Conservation (phyloP, 257 asterid species). For the Euphrasia confusa region DNA sequence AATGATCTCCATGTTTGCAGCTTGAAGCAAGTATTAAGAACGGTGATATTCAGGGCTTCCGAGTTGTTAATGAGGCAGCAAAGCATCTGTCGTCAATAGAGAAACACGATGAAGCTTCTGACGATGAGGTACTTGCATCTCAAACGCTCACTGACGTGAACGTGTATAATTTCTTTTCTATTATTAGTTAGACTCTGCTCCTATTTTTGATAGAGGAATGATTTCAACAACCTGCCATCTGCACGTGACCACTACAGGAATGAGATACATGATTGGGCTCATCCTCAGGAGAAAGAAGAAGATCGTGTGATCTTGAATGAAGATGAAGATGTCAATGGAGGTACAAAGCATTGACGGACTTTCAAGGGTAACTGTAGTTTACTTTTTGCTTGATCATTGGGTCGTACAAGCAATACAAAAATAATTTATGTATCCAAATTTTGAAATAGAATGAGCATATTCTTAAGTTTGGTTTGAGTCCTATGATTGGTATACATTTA, state of each 20-base stretch:
- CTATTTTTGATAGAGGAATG: constrained; percentile 26
- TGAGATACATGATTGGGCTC: constrained; percentile 32
- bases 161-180: background rate
- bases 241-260: constrained; percentile 27
- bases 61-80: constrained; percentile 39
- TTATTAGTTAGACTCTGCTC: constrained; percentile 23
- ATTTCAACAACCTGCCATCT: constrained; percentile 33
- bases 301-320: constrained; percentile 28
- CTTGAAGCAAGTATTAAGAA: constrained; percentile 65
- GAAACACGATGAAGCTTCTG: constrained; percentile 29
- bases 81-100: constrained; percentile 38
- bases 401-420: background rate
- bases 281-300: constrained; percentile 5
- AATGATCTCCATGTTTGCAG: constrained; percentile 41
- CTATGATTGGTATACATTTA: no score
- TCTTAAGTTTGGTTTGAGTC: background rate
- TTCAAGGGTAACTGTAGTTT: background rate
- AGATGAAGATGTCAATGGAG: constrained; percentile 31
- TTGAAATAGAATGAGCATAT: background rate
- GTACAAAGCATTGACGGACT: constrained; percentile 8
- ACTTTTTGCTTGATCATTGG: background rate
- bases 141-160: constrained; percentile 16
- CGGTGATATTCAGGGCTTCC: constrained; percentile 71
- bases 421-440: background rate
- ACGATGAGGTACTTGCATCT: constrained; percentile 39